These are phyloP conservation scores for Hygrophorus pudorinus DNA, from an alignment of 768 basidiomycete species.

Conservation along the genomic window DNA sequence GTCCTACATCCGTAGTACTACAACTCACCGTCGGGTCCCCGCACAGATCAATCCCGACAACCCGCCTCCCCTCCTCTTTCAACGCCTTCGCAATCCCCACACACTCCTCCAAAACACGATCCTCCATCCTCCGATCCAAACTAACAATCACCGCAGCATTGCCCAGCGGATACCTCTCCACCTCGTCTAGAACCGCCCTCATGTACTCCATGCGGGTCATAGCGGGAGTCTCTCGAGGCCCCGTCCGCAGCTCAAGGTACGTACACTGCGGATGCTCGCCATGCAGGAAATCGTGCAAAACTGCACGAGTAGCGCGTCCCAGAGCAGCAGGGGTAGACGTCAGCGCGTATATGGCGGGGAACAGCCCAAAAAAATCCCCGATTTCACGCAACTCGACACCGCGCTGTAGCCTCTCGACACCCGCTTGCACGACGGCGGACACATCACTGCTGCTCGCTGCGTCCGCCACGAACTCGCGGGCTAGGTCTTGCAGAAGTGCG, in stretches of 20 bases:
- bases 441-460: not conserved
- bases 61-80: slow-evolving; percentile 42
- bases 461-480: slow-evolving; percentile 24
- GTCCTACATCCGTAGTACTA: too few relatives aligned
- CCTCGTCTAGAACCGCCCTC: slow-evolving; percentile 50
- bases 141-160: slow-evolving; percentile 60
- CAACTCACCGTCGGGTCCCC: slow-evolving; percentile 47
- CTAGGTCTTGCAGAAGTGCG: slow-evolving; percentile 49
- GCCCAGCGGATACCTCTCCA: slow-evolving; percentile 43
- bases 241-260: slow-evolving; percentile 80
- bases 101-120: slow-evolving; percentile 40
- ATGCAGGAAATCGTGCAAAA: slow-evolving; percentile 54
- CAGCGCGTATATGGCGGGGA: slow-evolving; percentile 71
- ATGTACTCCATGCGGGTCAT: slow-evolving; percentile 60
- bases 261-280: slow-evolving; percentile 41
- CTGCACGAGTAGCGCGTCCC: slow-evolving; percentile 47
- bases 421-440: slow-evolving; percentile 20
- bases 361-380: slow-evolving; percentile 65
- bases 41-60: slow-evolving; percentile 77
- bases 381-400: slow-evolving; percentile 42
- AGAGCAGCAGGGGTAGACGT: slow-evolving; percentile 53
- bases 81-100: slow-evolving; percentile 47
- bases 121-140: slow-evolving; percentile 62
- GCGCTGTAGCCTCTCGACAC: slow-evolving; percentile 25
- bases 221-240: slow-evolving; percentile 46